Percentiles rank a stretch among this genome's conserved stretches.
phyloP scores from a whole-genome alignment of 2,329 filamentous ascomycete species.

The Xylogone sp. region DNA sequence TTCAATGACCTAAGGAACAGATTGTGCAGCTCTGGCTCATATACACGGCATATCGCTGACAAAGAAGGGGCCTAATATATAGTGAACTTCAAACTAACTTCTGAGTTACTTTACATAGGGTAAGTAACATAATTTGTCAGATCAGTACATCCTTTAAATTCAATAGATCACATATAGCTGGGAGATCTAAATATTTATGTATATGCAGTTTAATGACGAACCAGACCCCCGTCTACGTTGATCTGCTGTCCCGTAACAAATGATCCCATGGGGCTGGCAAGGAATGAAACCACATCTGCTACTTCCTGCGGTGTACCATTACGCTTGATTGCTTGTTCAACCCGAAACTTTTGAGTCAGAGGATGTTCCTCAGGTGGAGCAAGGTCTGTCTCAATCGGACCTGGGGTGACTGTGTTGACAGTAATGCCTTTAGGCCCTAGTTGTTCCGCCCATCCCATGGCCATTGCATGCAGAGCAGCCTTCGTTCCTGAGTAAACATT shows the following conservation, averaged over 20 bases:
- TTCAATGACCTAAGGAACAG: no score
- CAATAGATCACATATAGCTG: no score
- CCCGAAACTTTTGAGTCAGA: not conserved
- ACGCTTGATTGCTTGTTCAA: not conserved
- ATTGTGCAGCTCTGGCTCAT: no score
- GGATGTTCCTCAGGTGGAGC: slow-evolving; percentile 2
- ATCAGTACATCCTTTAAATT: no score
- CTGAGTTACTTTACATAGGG: no score
- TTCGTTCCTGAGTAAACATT: slow-evolving; percentile 54
- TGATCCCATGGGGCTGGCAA: not conserved
- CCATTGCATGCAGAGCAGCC: slow-evolving; percentile 56
- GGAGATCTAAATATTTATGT: no score
- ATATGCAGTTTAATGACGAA: not conserved
- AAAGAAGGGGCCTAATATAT: no score
- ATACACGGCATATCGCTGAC: no score
- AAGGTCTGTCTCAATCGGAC: slow-evolving; percentile 2
- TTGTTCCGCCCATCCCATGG: slow-evolving; percentile 48
- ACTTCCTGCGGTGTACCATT: not conserved
- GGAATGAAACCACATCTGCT: not conserved
- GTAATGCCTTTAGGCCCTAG: slow-evolving; percentile 5
- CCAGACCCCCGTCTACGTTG: not conserved
- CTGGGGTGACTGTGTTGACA: slow-evolving; percentile 5
- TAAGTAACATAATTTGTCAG: no score
- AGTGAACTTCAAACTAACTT: no score
- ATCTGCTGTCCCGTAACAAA: not conserved